Percentiles rank a stretch among this genome's conserved stretches.
Evolutionary conservation across 73 alveolate species (phyloP).

Genomic region (Strombidium stylifer): DNA sequence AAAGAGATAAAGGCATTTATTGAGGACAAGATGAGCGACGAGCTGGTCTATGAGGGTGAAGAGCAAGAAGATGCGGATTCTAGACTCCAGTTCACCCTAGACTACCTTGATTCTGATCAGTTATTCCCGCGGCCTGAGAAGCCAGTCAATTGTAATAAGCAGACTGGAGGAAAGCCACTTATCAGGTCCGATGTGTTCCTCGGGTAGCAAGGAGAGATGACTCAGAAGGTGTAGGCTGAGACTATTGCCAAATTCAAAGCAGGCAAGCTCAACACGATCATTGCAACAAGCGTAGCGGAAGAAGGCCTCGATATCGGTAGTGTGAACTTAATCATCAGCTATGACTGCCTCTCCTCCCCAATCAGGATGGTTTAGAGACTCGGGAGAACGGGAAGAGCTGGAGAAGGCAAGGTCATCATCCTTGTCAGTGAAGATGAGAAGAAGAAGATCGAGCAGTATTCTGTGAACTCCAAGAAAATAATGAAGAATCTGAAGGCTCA

Average conservation of each 20-base stretch:
- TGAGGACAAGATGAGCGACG: constrained; percentile 13
- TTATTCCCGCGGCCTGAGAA: constrained; percentile 71
- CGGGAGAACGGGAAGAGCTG: constrained; percentile 89
- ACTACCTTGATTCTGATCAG: constrained; percentile 25
- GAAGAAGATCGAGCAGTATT: constrained; percentile 40
- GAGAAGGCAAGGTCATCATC: constrained; percentile 73
- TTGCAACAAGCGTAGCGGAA: constrained; percentile 88
- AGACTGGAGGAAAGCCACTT: no score
- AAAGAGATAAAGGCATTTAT: constrained; percentile 48
- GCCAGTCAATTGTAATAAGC: no score
- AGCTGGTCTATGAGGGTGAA: no score
- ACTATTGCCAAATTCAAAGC: constrained; percentile 47
- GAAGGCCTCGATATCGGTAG: constrained; percentile 89
- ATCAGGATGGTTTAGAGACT: constrained; percentile 81
- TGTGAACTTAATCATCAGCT: constrained; percentile 70
- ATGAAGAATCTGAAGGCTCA: constrained; percentile 19
- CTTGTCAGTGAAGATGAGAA: constrained; percentile 73
- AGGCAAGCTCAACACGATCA: constrained; percentile 61
- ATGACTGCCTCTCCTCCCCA: constrained; percentile 79
- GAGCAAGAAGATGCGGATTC: no score
- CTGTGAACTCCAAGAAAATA: constrained; percentile 5
- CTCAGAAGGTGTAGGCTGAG: constrained; percentile 51
- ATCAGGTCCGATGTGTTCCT: no score
- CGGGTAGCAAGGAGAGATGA: constrained; percentile 63
- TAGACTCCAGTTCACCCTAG: no score